Evolutionary conservation across 2,329 filamentous ascomycete species (phyloP).

Genomic region (Alternaria gansuensis): DNA sequence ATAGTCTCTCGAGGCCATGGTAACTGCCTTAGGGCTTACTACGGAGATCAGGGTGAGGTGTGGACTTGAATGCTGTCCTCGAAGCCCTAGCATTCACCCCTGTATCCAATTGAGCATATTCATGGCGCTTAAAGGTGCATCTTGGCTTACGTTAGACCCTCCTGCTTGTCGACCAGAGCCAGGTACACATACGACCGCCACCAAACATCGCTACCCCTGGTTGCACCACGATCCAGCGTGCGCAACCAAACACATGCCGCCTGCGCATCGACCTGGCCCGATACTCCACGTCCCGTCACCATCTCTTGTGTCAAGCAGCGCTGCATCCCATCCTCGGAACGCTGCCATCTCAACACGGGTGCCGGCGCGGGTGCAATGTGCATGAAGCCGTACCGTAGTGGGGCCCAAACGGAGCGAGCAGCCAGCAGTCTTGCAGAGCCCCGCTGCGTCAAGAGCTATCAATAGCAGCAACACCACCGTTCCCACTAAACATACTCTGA

Average conservation of each 20-base stretch:
- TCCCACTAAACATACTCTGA: slow-evolving; percentile 8
- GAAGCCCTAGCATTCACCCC: slow-evolving; percentile 20
- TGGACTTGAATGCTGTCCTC: slow-evolving; percentile 1
- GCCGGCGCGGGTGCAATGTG: slow-evolving; percentile 20
- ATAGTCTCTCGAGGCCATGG: background rate
- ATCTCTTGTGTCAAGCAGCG: slow-evolving; percentile 28
- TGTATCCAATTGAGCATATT: slow-evolving; percentile 22
- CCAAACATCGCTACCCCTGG: slow-evolving; percentile 14
- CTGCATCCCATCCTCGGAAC: slow-evolving; percentile 13
- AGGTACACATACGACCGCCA: slow-evolving; percentile 8
- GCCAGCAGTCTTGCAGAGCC: slow-evolving; percentile 16
- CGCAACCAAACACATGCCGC: slow-evolving; percentile 10
- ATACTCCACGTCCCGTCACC: slow-evolving; percentile 14
- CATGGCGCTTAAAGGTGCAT: slow-evolving; percentile 12
- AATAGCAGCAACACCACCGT: slow-evolving; percentile 28
- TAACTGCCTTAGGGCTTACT: slow-evolving; percentile 1
- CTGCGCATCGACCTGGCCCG: slow-evolving; percentile 17
- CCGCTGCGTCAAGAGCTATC: slow-evolving; percentile 27
- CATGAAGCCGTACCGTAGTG: slow-evolving; percentile 11
- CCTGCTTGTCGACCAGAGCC: slow-evolving; percentile 18
- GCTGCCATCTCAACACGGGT: slow-evolving; percentile 6
- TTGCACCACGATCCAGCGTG: slow-evolving; percentile 3
- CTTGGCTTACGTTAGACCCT: slow-evolving; percentile 44
- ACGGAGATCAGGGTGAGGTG: background rate
- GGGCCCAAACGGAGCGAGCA: slow-evolving; percentile 15